A percentile compares a stretch with the other conserved stretches of the same genome.
Evolutionary conservation across 441 rosid genomes (phyloP).

Genomic region (Adansonia gregorii): DNA sequence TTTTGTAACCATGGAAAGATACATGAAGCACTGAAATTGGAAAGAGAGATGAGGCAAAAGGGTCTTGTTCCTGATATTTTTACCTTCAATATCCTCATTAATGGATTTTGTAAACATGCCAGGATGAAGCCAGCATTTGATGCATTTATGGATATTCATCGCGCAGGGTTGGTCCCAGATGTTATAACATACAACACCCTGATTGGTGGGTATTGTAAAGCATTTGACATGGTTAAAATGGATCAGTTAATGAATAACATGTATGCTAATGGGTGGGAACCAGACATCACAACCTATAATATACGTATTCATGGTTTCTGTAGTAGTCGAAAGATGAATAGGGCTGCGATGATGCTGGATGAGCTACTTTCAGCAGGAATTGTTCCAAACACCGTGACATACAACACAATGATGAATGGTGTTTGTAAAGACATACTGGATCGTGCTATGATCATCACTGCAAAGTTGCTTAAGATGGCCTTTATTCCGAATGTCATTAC

Average conservation of each 20-base stretch:
- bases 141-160: slow-evolving; percentile 48
- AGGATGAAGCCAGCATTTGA: slow-evolving; percentile 55
- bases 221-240: slow-evolving; percentile 54
- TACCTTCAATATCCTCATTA: slow-evolving; percentile 62
- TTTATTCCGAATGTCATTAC: slow-evolving; percentile 66
- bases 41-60: slow-evolving; percentile 56
- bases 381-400: slow-evolving; percentile 66
- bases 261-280: slow-evolving; percentile 55
- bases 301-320: slow-evolving; percentile 56
- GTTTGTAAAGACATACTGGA: slow-evolving; percentile 58
- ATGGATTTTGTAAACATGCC: slow-evolving; percentile 61
- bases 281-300: slow-evolving; percentile 70
- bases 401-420: slow-evolving; percentile 65
- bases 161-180: slow-evolving; percentile 58
- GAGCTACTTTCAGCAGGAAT: slow-evolving; percentile 60
- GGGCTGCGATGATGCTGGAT: slow-evolving; percentile 59
- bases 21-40: slow-evolving; percentile 56
- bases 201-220: slow-evolving; percentile 62
- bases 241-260: slow-evolving; percentile 49
- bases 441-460: slow-evolving; percentile 64
- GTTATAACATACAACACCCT: slow-evolving; percentile 70
- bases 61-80: slow-evolving; percentile 66
- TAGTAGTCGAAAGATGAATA: slow-evolving; percentile 44
- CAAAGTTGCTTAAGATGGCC: slow-evolving; percentile 74
- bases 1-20: slow-evolving; percentile 58